Evolutionary conservation across 371 early-diverging fungal genomes (phyloP).

Genomic region (Amoeboaphelidium protococcarum): DNA sequence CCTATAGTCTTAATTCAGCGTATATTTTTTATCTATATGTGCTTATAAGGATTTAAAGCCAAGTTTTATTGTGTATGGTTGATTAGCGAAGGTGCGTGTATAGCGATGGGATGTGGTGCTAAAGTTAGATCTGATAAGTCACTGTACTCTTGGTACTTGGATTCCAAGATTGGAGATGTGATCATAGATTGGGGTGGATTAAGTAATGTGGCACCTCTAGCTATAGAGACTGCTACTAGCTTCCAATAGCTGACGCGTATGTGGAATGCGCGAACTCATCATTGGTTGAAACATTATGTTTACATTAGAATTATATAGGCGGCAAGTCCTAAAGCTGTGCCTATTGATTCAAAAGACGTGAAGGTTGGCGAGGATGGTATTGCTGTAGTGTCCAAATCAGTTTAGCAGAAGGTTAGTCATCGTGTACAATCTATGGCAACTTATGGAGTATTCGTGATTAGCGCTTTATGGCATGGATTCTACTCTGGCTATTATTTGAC

Average conservation of each 20-base stretch:
- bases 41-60: conserved; percentile 3
- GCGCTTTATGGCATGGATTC: conserved; percentile 90
- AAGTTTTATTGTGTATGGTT: conserved; percentile 70
- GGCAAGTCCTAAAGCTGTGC: neutral
- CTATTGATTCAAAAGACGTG: neutral
- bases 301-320: conserved; percentile 18
- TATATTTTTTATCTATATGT: neutral
- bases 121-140: too few species aligned
- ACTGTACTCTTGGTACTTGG: too few species aligned
- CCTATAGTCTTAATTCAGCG: neutral
- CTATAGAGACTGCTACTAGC: neutral
- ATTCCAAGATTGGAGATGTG: too few species aligned
- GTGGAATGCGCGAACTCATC: neutral
- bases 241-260: neutral
- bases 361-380: too few species aligned
- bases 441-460: conserved; percentile 4
- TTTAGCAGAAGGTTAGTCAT: neutral
- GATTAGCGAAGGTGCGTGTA: conserved; percentile 57
- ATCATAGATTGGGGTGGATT: neutral
- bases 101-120: conserved; percentile 54
- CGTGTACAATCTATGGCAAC: too few species aligned
- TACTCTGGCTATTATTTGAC: conserved; percentile 57
- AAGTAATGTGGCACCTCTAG: neutral
- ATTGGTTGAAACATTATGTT: conserved; percentile 49
- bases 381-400: too few species aligned